These are phyloP conservation scores for Aspergillus affinis DNA, from an alignment of 495 filamentous ascomycete species.

Conservation along the genomic window DNA sequence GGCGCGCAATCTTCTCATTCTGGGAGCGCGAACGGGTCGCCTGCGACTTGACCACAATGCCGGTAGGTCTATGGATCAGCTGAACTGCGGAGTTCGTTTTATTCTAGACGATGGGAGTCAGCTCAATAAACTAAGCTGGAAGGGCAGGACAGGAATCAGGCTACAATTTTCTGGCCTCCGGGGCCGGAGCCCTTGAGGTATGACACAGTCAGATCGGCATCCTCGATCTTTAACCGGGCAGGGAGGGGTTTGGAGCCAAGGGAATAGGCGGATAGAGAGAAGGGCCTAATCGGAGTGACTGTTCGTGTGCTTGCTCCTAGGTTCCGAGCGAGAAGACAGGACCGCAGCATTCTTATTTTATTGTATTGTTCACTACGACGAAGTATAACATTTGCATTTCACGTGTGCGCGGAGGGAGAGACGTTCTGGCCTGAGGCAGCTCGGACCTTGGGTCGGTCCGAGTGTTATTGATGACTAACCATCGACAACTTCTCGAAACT, in stretches of 20 bases:
- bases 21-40: slow-evolving; percentile 82
- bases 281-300: slow-evolving; percentile 15
- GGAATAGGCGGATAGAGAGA: slow-evolving; percentile 26
- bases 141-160: neutral
- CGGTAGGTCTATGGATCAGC: slow-evolving; percentile 83
- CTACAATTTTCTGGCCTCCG: slow-evolving; percentile 88
- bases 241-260: slow-evolving; percentile 60
- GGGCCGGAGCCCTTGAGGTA: slow-evolving; percentile 93
- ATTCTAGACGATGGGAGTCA: slow-evolving; percentile 55
- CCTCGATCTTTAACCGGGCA: slow-evolving; percentile 69
- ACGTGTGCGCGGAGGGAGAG: too few species aligned
- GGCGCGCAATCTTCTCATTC: slow-evolving; percentile 84
- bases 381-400: neutral
- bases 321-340: neutral
- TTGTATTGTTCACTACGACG: neutral
- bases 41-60: slow-evolving; percentile 88
- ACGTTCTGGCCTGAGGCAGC: neutral
- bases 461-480: too few species aligned
- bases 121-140: neutral
- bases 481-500: neutral
- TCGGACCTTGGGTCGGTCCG: neutral
- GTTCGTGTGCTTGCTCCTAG: neutral
- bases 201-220: slow-evolving; percentile 74
- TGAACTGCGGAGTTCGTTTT: slow-evolving; percentile 97
- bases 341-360: slow-evolving; percentile 1